Evolutionary conservation across 805 yeast species (phyloP), one percentile per base, ranked within the genome.

Genomic region (Danielozyma ontarioensis): DNA sequence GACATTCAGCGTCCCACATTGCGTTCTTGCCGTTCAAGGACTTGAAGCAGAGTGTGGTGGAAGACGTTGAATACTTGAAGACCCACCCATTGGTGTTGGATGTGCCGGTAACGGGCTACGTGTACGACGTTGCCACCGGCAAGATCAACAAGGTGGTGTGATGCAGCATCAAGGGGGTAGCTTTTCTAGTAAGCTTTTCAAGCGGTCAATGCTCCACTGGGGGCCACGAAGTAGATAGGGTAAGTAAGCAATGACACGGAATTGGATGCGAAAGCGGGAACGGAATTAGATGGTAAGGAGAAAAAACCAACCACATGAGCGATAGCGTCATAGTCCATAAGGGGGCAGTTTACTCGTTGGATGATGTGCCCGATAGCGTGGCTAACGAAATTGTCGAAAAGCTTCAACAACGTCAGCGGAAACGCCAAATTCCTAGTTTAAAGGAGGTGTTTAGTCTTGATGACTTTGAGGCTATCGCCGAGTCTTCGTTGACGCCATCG

Each of bases 71-170:
- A 17, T 58, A 42, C 29, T 46, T 64, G 29, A 47, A 57, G 34
- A 35, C 40, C 13, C 46, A 43, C 36, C 49, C 55, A 3, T 56
- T 55, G 33, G 62, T 64, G 2, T 41, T 54, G 27, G 61, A 63
- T 39, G 64, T 61, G 10, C 66, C 68, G 5, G 42, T 63, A 19
- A 42, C 61, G 13, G 70, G 70, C 2, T 64, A 63, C 28, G 42
- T 61, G 26, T 64, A 64, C 32, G 64, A 63, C 34, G 68, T 63
- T 17, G 53, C 55, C 39, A 51, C 52, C 4, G 70, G 70, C 7
- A 36, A 32, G 26, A 51, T 62, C 37, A 44, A 39, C n/a, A 50
- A 49, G 38, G 57, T 59, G 22, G 22, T 19, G 22, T 19, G 10
- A 10, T n/a, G n/a, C n/a, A n/a, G n/a, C n/a, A n/a, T n/a, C n/a